Conservation (phyloP, 441 rosid species). For the Erodium moschatum region DNA sequence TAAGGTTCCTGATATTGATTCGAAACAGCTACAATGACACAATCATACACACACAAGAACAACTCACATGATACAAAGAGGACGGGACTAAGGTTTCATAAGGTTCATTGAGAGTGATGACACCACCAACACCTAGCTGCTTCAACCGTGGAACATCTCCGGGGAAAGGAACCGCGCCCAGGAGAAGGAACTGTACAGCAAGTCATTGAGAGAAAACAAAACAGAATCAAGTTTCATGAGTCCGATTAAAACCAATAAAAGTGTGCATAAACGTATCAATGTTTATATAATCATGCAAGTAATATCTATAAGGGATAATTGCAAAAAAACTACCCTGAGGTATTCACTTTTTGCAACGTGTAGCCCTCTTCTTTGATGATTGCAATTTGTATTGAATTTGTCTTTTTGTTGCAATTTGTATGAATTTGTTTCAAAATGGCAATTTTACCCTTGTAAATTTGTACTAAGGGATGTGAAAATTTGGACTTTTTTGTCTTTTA, state of each 20-base stretch:
- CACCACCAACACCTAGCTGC: slow-evolving; percentile 62
- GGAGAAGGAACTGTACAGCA: slow-evolving; percentile 41
- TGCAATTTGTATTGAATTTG: no score
- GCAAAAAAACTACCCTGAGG: no score
- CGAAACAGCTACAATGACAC: background rate
- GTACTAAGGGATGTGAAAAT: no score
- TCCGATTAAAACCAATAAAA: background rate
- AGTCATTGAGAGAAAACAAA: background rate
- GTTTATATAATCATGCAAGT: background rate
- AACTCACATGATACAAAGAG: slow-evolving; percentile 42
- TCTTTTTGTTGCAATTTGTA: no score
- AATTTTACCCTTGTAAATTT: no score
- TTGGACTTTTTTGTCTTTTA: no score
- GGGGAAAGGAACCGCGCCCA: slow-evolving; percentile 79
- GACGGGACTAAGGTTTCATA: slow-evolving; percentile 67
- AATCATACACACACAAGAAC: background rate
- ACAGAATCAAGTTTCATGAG: background rate
- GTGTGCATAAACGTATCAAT: background rate
- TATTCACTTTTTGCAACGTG: no score
- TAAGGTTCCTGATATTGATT: no score
- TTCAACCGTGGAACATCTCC: slow-evolving; percentile 62
- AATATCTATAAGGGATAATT: no score
- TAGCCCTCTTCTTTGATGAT: no score
- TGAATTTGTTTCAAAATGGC: no score
- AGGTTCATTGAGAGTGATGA: slow-evolving; percentile 75